Conservation (phyloP, 2,329 filamentous ascomycete genomes). For the Claviceps sp. region DNA sequence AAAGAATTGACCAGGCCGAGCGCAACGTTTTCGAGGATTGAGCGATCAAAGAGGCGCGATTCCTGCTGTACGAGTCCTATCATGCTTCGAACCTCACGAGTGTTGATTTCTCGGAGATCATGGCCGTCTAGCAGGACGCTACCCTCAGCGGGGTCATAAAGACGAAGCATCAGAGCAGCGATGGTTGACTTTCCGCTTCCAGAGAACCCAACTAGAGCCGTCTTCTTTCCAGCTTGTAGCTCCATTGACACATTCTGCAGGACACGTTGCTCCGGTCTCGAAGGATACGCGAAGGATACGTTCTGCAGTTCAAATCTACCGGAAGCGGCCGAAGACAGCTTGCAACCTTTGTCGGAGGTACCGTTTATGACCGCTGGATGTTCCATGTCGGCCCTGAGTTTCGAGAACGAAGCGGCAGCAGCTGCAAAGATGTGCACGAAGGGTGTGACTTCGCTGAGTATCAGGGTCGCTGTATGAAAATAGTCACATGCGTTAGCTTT, state of each 20-base stretch:
- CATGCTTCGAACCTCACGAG: constrained; percentile 40
- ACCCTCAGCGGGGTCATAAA: constrained; percentile 40
- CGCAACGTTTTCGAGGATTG: constrained; percentile 37
- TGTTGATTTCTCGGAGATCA: constrained; percentile 38
- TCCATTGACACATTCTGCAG: not conserved
- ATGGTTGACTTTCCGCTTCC: constrained; percentile 59
- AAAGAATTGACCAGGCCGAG: constrained; percentile 24
- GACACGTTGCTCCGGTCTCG: constrained; percentile 27
- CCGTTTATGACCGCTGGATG: constrained; percentile 27
- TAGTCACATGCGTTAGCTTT: not conserved
- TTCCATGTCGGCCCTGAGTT: constrained; percentile 41
- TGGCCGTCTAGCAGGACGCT: constrained; percentile 23
- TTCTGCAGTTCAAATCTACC: constrained; percentile 15
- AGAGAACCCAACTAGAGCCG: constrained; percentile 56
- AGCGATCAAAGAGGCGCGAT: constrained; percentile 46
- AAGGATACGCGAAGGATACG: constrained; percentile 25
- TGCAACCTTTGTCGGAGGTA: constrained; percentile 19
- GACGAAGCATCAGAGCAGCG: constrained; percentile 51
- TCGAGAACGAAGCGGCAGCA: constrained; percentile 39
- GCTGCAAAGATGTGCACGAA: constrained; percentile 43
- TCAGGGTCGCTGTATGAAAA: not conserved
- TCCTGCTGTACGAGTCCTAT: constrained; percentile 51
- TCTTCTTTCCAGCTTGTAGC: constrained; percentile 41
- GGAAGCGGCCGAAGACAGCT: constrained; percentile 17
- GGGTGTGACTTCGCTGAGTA: constrained; percentile 44